phyloP scores from a whole-genome alignment of 1,284 basidiomycete species.

The Coriolopsis trogii region DNA sequence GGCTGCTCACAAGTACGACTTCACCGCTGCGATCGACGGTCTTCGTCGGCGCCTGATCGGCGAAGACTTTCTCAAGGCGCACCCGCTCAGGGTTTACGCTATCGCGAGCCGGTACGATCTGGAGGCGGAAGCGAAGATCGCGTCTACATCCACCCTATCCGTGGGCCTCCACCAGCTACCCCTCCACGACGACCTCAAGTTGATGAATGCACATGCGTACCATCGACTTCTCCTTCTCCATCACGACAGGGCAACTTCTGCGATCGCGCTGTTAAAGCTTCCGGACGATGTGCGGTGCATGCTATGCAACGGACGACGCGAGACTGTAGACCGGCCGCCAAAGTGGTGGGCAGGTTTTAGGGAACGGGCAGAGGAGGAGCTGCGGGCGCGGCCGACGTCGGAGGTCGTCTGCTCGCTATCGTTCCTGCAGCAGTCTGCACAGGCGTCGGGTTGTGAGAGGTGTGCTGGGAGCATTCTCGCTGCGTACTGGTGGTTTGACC shows the following conservation, averaged over 20 bases:
- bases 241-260: constrained; percentile 50
- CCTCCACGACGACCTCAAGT: constrained; percentile 63
- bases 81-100: constrained; percentile 66
- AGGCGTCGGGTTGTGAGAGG: constrained; percentile 51
- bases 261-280: constrained; percentile 47
- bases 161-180: constrained; percentile 55
- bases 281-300: constrained; percentile 61
- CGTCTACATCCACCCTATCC: constrained; percentile 57
- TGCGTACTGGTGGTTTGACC: constrained; percentile 55
- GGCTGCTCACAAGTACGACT: constrained; percentile 68
- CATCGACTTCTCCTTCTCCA: constrained; percentile 66
- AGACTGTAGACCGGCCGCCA: constrained; percentile 50
- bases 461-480: constrained; percentile 67
- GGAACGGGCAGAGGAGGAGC: constrained; percentile 55
- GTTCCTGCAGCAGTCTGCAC: constrained; percentile 58
- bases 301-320: constrained; percentile 61
- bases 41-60: constrained; percentile 57
- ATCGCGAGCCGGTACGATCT: constrained; percentile 68
- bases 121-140: constrained; percentile 43
- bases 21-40: constrained; percentile 45
- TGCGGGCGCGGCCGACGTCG: constrained; percentile 56
- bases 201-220: constrained; percentile 66
- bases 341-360: constrained; percentile 71
- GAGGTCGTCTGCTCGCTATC: constrained; percentile 60
- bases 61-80: constrained; percentile 47